phyloP scores from a whole-genome alignment of 2,329 filamentous ascomycete genomes.

The Pleomassaria siparia region DNA sequence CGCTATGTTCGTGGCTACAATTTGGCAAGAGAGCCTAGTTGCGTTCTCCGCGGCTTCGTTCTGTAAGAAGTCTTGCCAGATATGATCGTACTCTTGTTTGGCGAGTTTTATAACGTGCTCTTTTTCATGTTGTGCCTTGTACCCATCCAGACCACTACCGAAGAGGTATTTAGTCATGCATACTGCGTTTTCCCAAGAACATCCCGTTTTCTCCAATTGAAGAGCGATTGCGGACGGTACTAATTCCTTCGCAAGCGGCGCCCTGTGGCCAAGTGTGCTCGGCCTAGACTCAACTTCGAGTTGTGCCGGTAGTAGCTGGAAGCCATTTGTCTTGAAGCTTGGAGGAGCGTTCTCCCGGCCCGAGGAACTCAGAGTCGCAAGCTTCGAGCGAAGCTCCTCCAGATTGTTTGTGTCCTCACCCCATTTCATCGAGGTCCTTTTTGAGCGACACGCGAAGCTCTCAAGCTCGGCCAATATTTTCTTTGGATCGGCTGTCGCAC shows the following conservation, averaged over 20 bases:
- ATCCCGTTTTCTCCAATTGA: conserved; percentile 13
- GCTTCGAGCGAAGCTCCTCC: background rate
- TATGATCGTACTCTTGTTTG: conserved; percentile 7
- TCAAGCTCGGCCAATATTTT: conserved; percentile 1
- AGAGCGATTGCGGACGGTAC: conserved; percentile 12
- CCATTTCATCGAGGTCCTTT: background rate
- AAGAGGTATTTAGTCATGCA: conserved; percentile 18
- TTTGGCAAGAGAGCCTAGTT: conserved; percentile 10
- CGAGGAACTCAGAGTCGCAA: background rate
- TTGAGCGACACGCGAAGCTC: background rate
- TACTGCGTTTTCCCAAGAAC: conserved; percentile 12
- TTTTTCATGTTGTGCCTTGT: conserved; percentile 10
- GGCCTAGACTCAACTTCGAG: background rate
- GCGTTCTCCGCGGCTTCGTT: conserved; percentile 14
- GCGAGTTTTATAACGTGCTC: conserved; percentile 13
- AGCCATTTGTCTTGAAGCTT: background rate
- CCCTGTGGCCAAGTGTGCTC: background rate
- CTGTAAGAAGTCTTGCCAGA: conserved; percentile 13
- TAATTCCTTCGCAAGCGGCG: background rate
- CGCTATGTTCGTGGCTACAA: conserved; percentile 32
- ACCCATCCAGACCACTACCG: conserved; percentile 9
- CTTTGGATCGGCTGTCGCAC: too few species aligned
- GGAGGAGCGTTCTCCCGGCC: background rate
- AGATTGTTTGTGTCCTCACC: background rate
- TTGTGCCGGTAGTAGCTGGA: background rate